Conservation (phyloP, 2,329 filamentous ascomycete genomes). For the Aspergillus ustus region DNA sequence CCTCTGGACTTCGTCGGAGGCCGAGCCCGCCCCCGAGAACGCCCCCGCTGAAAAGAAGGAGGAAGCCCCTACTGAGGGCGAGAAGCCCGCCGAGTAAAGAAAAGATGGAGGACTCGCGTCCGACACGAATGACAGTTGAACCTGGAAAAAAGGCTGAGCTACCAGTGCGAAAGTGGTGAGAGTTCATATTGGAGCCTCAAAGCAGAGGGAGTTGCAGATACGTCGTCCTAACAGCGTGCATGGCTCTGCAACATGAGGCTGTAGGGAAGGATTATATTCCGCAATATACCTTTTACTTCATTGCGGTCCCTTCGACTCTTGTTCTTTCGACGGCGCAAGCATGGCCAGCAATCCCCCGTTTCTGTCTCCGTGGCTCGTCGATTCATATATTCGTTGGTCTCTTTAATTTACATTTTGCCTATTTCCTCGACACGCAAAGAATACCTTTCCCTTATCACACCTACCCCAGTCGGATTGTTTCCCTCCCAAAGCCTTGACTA, state of each 20-base stretch:
- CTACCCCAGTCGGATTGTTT: conserved; percentile 22
- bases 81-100: conserved; percentile 52
- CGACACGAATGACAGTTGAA: conserved; percentile 19
- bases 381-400: conserved; percentile 28
- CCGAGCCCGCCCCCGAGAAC: conserved; percentile 72
- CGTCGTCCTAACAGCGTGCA: neutral
- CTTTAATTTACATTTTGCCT: conserved; percentile 30
- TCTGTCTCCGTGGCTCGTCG: conserved; percentile 23
- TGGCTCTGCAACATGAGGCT: neutral
- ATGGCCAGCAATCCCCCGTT: conserved; percentile 19
- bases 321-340: conserved; percentile 9
- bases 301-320: neutral
- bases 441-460: conserved; percentile 32
- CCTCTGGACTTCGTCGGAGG: conserved; percentile 98
- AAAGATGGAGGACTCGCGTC: conserved; percentile 41
- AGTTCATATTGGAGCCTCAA: conserved; percentile 1
- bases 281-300: conserved; percentile 5
- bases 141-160: conserved; percentile 15
- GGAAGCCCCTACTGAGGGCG: conserved; percentile 47
- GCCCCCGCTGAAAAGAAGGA: conserved; percentile 49
- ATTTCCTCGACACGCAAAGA: conserved; percentile 33
- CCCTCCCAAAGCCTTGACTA: conserved; percentile 24
- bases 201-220: conserved; percentile 11
- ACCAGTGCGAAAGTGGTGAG: conserved; percentile 18
- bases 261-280: neutral